Conservation (phyloP, 2,329 filamentous ascomycete species). For the Aspergillus eucalypticola region DNA sequence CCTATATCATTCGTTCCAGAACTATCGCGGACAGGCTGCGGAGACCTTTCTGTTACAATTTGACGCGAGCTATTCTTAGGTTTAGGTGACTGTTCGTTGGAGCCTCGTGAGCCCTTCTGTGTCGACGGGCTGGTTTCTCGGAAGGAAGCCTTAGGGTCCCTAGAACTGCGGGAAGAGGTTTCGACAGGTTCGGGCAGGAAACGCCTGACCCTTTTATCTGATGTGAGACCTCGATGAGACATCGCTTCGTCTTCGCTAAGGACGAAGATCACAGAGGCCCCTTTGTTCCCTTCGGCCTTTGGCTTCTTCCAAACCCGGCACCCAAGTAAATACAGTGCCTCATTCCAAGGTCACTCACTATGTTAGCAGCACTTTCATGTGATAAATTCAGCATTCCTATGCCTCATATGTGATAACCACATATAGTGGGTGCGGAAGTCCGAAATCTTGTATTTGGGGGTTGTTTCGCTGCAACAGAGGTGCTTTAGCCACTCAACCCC, state of each 20-base stretch:
- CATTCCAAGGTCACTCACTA: not conserved
- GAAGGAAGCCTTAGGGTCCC: constrained; percentile 20
- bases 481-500: not conserved
- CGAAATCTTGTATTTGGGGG: not conserved
- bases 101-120: not conserved
- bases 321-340: not conserved
- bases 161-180: constrained; percentile 43
- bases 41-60: not conserved
- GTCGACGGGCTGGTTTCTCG: not conserved
- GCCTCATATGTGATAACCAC: not conserved
- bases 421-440: not conserved
- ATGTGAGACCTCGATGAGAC: constrained; percentile 6
- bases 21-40: not conserved
- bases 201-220: constrained; percentile 24
- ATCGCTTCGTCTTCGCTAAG: not conserved
- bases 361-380: not conserved
- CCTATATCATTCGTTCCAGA: not conserved
- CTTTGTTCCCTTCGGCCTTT: not conserved
- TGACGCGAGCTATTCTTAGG: not conserved
- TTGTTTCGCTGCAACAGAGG: not conserved
- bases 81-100: not conserved
- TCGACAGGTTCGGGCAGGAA: constrained; percentile 48
- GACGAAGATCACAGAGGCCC: not conserved
- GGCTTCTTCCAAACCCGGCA: not conserved
- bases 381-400: not conserved